Evolutionary conservation across 2,329 filamentous ascomycete genomes (phyloP), one percentile per base, ranked within the genome.

Genomic region (Aspergillus sp.): DNA sequence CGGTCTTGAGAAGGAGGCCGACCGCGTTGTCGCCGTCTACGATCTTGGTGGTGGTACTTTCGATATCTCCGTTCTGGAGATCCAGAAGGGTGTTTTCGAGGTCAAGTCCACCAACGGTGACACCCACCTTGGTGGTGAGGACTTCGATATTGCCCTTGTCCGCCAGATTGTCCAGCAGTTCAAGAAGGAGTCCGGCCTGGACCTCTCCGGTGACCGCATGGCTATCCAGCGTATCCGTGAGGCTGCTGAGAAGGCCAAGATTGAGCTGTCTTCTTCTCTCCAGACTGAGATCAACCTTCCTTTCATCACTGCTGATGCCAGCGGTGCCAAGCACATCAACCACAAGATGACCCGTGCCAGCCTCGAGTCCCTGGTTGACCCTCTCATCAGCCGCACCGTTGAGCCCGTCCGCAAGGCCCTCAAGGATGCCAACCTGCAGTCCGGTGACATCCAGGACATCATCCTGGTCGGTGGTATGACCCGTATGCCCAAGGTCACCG

Each of bases 61-160:
- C 82, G 94, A 98, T 92, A 96, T 98, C 81, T 97, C 93, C 66
- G 89, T 97, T 64, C 89, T 98, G 15, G 92, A 96, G 82, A 97
- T 98, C 76, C 92, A 96, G 83, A 92, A 92, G 80, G 94, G 94
- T 79, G 93, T 98, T 59, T 98, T 98, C 79, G 94, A 97, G 84
- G 94, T 98, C 80, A 97, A 97, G 87, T 96, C 94, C 17, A 98
- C 94, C 83, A 96, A 96, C 80, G 94, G 94, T 88, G 94, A 98
- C 79, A 98, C 94, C 67, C 94, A 98, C 81, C 87, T 98, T 71
- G 94, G 94, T 87, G 94, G 94, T 83, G 94, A 98, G 80, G 94
- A 98, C 80, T 98, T 97, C 75, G 94, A 98, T 77, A 97, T 96
- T 75, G 88, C 87, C 74, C 89, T 98, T 60, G 94, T 97, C 75